Evolutionary conservation across 139 green algal species (phyloP), one percentile per base, ranked within the genome.

Genomic region (Monoraphidium neglectum): DNA sequence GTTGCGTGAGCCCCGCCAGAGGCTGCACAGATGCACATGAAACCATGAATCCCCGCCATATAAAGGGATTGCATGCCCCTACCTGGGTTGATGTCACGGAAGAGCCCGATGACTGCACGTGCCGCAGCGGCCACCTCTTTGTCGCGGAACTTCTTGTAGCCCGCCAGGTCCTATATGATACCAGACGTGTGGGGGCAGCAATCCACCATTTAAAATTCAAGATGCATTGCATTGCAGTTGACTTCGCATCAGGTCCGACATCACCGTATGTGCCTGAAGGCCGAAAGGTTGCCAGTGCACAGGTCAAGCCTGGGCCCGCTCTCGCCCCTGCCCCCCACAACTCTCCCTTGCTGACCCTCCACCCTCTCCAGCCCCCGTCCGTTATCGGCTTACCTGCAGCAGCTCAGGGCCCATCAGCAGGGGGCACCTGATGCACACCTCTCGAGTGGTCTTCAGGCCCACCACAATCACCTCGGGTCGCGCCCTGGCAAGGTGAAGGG

Each of bases 351-450:
- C 8, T 8, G 43, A 51, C 43, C 43, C 43, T 51, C 43, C 43
- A 8, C 43, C 43, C 43, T 12, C 43, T 51, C 43, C 43, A 51
- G 12, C 8, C 43, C 43, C 43, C 43, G 8, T 12, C 54, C 68
- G n/a, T n/a, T n/a, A n/a, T n/a, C n/a, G n/a, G n/a, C n/a, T 16
- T 54, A 83, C 93, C 77, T 91, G 79, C 62, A 99, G 88, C 57
- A 99, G 82, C 26, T 98, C 94, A 5, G 77, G 57, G 1, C 70
- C 90, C 95, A 99, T 98, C 56, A 98, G 80, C 72, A 97, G 85
- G 1, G 95, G 95, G 59, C 82, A 86, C 62, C 95, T 84, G 32
- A 87, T 67, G 77, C 94, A 97, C 53, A 99, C 85, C 90, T 98
- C 95, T 0, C 93, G 79, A 65, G 98, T 94, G 10, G 94, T 91